These are phyloP conservation scores for Lizonia empirigonia DNA, from an alignment of 2,329 filamentous ascomycete species.

Conservation along the genomic window DNA sequence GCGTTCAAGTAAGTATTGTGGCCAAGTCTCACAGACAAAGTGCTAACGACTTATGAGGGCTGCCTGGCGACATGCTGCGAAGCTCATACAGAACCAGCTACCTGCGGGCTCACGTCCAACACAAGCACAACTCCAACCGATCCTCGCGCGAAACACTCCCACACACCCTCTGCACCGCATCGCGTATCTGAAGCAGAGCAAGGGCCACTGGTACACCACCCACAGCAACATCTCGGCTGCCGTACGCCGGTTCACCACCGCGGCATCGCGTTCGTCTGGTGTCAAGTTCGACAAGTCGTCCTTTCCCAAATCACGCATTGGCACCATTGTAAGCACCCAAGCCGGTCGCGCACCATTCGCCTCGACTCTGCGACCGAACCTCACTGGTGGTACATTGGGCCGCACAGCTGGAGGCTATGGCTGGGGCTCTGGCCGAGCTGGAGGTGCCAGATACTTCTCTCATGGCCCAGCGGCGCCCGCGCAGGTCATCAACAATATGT, in stretches of 20 bases:
- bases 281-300: conserved; percentile 57
- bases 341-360: conserved; percentile 84
- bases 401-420: conserved; percentile 89
- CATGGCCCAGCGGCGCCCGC: conserved; percentile 84
- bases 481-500: conserved; percentile 95
- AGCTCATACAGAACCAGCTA: conserved; percentile 53
- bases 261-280: conserved; percentile 46
- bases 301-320: conserved; percentile 63
- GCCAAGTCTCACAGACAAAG: neutral
- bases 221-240: conserved; percentile 52
- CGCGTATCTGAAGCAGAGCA: conserved; percentile 67
- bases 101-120: conserved; percentile 51
- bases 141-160: conserved; percentile 62
- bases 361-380: conserved; percentile 84
- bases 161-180: conserved; percentile 66
- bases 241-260: conserved; percentile 60
- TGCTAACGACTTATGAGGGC: conserved; percentile 45
- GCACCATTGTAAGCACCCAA: conserved; percentile 63
- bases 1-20: conserved; percentile 45
- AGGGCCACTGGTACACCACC: conserved; percentile 68
- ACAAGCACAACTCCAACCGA: conserved; percentile 61
- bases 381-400: conserved; percentile 84
- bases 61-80: conserved; percentile 55
- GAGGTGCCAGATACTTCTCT: conserved; percentile 85
- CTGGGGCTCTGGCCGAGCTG: conserved; percentile 70